Percentiles rank a stretch among this genome's conserved stretches.
Conservation (phyloP, 306 rosid genomes). For the Inga oerstediana region DNA sequence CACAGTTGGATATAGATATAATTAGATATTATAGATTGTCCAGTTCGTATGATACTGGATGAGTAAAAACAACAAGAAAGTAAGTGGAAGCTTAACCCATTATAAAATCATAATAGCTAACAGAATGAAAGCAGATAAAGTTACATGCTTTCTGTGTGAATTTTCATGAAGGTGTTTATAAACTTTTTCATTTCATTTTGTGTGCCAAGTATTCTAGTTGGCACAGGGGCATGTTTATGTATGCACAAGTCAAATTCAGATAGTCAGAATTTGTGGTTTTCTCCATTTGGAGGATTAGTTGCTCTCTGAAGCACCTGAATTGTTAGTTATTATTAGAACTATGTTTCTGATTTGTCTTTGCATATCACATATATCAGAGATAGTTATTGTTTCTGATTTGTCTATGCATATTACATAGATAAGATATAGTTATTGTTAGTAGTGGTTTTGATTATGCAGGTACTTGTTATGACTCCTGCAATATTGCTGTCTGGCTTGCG, state of each 20-base stretch:
- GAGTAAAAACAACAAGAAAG: background rate
- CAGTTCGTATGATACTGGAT: background rate
- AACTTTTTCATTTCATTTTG: background rate
- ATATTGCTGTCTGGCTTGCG: constrained; percentile 73
- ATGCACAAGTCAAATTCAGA: background rate
- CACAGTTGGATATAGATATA: background rate
- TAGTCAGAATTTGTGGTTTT: background rate
- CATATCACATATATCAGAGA: background rate
- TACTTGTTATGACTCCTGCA: constrained; percentile 85
- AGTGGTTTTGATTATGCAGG: constrained; percentile 48
- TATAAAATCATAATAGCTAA: background rate
- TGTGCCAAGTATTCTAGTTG: background rate
- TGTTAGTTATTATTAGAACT: background rate
- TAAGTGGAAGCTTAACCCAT: background rate
- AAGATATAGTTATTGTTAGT: background rate
- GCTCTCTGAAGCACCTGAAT: background rate
- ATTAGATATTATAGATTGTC: background rate
- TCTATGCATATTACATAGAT: background rate
- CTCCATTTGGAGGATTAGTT: background rate
- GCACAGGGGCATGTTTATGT: background rate
- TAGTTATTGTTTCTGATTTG: constrained; percentile 13
- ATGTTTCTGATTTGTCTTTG: constrained; percentile 24
- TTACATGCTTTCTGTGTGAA: background rate
- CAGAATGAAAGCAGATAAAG: background rate
- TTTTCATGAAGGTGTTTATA: background rate